Evolutionary conservation across 768 basidiomycete species (phyloP).

Genomic region (Mycena amicta): DNA sequence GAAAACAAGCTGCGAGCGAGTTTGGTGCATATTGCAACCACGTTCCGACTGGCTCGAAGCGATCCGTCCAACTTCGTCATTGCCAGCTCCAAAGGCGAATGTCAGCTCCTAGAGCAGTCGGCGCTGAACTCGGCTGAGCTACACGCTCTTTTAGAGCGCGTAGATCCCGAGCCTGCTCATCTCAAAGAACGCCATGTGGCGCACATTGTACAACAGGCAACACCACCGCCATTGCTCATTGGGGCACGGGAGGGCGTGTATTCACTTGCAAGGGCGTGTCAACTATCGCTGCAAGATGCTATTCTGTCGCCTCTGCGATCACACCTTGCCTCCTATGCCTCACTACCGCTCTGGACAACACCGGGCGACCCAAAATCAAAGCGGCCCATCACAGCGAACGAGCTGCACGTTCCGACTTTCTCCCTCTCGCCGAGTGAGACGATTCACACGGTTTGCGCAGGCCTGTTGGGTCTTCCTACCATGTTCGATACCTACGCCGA

Average conservation of each 20-base stretch:
- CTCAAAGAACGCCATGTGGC: no score
- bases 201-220: conserved; percentile 24
- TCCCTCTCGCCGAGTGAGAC: conserved; percentile 89
- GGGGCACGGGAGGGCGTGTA: conserved; percentile 58
- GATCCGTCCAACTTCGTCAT: conserved; percentile 59
- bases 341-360: conserved; percentile 66
- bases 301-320: conserved; percentile 82
- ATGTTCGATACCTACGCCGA: conserved; percentile 94
- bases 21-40: conserved; percentile 59
- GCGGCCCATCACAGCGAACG: conserved; percentile 46
- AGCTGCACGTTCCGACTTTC: conserved; percentile 84
- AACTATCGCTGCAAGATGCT: conserved; percentile 76
- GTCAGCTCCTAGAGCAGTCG: conserved; percentile 80
- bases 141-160: conserved; percentile 56
- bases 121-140: conserved; percentile 81
- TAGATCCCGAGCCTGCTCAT: conserved; percentile 45
- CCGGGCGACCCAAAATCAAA: conserved; percentile 51
- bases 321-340: conserved; percentile 72
- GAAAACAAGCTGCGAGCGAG: conserved; percentile 67
- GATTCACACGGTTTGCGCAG: conserved; percentile 88
- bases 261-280: conserved; percentile 70
- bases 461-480: conserved; percentile 89
- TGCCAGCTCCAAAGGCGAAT: conserved; percentile 66
- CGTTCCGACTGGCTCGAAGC: conserved; percentile 57
- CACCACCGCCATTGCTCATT: conserved; percentile 47